Conservation (phyloP, 202 grass and related monocot genomes). For the Thinopyrum obtusiflorum region DNA sequence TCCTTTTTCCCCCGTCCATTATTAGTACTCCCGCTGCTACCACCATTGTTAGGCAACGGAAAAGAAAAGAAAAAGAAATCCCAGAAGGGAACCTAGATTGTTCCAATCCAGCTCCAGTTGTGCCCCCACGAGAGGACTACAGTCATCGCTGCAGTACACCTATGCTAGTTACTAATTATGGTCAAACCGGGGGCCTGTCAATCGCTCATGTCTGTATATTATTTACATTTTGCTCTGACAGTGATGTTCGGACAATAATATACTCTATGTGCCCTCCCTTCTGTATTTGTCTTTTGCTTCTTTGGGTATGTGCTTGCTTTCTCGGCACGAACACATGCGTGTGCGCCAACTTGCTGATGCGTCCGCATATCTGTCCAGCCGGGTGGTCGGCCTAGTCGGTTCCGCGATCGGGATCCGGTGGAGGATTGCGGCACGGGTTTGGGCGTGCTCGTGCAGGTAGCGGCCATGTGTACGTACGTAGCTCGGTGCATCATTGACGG, state of each 20-base stretch:
- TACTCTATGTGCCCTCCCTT: not conserved
- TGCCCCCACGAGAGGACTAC: not conserved
- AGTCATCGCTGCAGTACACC: conserved; percentile 16
- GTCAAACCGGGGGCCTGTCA: not conserved
- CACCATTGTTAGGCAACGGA: conserved; percentile 19
- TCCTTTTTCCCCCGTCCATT: not conserved
- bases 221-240: not conserved
- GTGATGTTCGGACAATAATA: conserved; percentile 16
- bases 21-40: not conserved
- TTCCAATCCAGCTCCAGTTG: conserved; percentile 38
- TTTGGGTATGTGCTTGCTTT: not conserved
- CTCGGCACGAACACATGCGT: conserved; percentile 2
- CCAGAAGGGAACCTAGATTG: conserved; percentile 10
- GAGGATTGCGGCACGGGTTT: not conserved
- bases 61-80: not conserved
- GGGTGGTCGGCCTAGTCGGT: not conserved
- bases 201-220: not conserved
- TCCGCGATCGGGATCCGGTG: not conserved
- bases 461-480: not conserved
- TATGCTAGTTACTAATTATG: not conserved
- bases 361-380: not conserved
- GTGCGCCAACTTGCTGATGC: not conserved
- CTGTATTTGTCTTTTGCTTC: not conserved
- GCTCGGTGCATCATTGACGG: not conserved
- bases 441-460: not conserved